phyloP scores from a whole-genome alignment of 805 yeast genomes.

The Saccharomyces kudriavzevii region DNA sequence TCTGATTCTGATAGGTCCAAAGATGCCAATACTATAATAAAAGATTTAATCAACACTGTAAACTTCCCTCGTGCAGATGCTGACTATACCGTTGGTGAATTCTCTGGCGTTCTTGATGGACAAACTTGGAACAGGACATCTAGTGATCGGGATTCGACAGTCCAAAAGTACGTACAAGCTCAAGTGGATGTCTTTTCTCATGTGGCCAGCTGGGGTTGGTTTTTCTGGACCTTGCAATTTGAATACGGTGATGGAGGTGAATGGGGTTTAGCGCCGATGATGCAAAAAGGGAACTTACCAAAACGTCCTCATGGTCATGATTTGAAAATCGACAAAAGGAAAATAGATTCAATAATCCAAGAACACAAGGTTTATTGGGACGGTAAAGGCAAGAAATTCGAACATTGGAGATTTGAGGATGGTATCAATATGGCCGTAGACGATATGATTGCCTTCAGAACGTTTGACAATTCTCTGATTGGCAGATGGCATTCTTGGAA shows the following conservation, averaged over 20 bases:
- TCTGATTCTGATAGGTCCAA: conserved; percentile 64
- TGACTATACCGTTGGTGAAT: conserved; percentile 83
- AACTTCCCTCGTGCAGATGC: conserved; percentile 41
- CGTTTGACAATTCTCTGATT: conserved; percentile 57
- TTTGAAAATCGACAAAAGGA: conserved; percentile 25
- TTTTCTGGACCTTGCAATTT: conserved; percentile 88
- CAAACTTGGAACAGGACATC: conserved; percentile 53
- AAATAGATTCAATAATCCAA: conserved; percentile 23
- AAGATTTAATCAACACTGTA: conserved; percentile 44
- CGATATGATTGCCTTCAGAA: conserved; percentile 63
- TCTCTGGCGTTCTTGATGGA: conserved; percentile 78
- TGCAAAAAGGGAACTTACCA: conserved; percentile 50
- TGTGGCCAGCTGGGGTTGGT: conserved; percentile 62
- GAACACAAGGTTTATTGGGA: conserved; percentile 67
- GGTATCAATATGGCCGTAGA: conserved; percentile 72
- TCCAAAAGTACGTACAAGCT: conserved; percentile 51
- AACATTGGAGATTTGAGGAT: conserved; percentile 72
- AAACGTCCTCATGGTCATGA: conserved; percentile 15
- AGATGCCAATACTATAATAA: conserved; percentile 53
- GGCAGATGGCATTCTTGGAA: conserved; percentile 74
- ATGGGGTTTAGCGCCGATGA: conserved; percentile 86
- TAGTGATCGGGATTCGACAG: conserved; percentile 47
- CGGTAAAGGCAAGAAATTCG: conserved; percentile 51
- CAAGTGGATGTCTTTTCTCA: conserved; percentile 42
- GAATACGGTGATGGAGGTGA: conserved; percentile 89